Conservation (phyloP, 495 filamentous ascomycete genomes). For the Xylaria sp. region DNA sequence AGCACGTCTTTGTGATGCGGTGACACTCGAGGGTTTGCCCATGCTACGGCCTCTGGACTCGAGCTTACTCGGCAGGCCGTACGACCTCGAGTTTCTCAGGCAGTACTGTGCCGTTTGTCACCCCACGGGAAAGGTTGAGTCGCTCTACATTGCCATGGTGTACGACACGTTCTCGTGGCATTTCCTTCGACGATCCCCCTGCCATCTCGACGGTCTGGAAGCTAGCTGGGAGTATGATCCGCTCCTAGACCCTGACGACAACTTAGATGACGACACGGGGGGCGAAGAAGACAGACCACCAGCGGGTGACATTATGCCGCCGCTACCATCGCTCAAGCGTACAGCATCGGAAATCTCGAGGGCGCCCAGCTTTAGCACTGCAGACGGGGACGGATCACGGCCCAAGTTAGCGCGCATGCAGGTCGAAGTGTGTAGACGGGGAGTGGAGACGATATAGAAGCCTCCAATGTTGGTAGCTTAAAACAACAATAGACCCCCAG, state of each 20-base stretch:
- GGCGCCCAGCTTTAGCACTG: slow-evolving; percentile 52
- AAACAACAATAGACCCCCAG: slow-evolving; percentile 11
- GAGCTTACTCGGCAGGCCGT: slow-evolving; percentile 44
- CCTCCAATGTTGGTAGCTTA: background rate
- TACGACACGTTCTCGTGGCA: slow-evolving; percentile 56
- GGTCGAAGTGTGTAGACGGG: slow-evolving; percentile 41
- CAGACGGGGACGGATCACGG: slow-evolving; percentile 39
- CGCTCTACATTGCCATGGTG: slow-evolving; percentile 62
- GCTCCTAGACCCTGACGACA: slow-evolving; percentile 50
- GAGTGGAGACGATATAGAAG: slow-evolving; percentile 42
- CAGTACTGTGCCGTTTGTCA: slow-evolving; percentile 58
- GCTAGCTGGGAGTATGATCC: slow-evolving; percentile 57
- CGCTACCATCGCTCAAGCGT: slow-evolving; percentile 54
- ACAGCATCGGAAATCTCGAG: slow-evolving; percentile 55
- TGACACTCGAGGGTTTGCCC: slow-evolving; percentile 58
- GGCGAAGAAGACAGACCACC: slow-evolving; percentile 51
- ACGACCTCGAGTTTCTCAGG: slow-evolving; percentile 57
- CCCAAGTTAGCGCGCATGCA: slow-evolving; percentile 41
- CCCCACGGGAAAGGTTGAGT: slow-evolving; percentile 58
- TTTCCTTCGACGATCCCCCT: slow-evolving; percentile 49
- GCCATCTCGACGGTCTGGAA: slow-evolving; percentile 58
- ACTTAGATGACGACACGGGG: slow-evolving; percentile 45
- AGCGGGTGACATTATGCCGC: slow-evolving; percentile 55
- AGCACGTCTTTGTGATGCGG: slow-evolving; percentile 62
- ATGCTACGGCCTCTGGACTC: slow-evolving; percentile 60